Evolutionary conservation across 352 stramenopile species (phyloP), one percentile per base, ranked within the genome.

Genomic region (Pythium brachiatum): DNA sequence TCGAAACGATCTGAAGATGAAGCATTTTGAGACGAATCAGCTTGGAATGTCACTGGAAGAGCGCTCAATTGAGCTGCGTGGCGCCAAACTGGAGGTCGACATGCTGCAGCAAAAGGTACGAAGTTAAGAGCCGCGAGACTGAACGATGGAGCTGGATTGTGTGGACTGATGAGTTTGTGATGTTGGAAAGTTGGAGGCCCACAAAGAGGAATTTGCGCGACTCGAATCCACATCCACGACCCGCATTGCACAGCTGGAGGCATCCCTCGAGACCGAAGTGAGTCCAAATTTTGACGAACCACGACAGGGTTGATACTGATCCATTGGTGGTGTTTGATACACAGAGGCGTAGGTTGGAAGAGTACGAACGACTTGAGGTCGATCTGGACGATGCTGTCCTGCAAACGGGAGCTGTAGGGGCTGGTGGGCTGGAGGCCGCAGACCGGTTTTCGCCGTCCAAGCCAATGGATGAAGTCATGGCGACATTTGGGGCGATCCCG

Each of bases 1-100:
- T 0, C 78, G 79, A 27, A 89, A 81, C 48, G 79, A 93, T 26
- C 60, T 93, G 29, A 93, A 91, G 61, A 91, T 93, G 76, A 82
- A 78, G 58, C 79, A 89, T 55, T 93, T 91, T 60, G 84, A 93
- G 75, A 76, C 89, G 57, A 86, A 65, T 43, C 84, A 93, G 34
- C 50, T 93, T 8, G 79, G 81, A 32, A 52, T 83, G 52, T 77
- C 77, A 3, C 63, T 89, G 4, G 81, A 89, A 61, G 84, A 93
- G 39, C 79, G 83, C 25, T 63, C 59, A 7, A 50, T 52, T 7
- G 74, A 70, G 38, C 41, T 75, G 39, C 69, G 79, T 7, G 72
- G 66, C 51, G 72, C 68, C 0, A 60, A 61, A 1, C 60, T 83
- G 4, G 71, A 91, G 43, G 59, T 84, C 11, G 84, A 90, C 25